Percentiles rank a stretch among this genome's conserved stretches.
These are phyloP conservation scores for Apophysomyces variabilis DNA, from an alignment of 371 early-diverging fungal species.

Conservation along the genomic window DNA sequence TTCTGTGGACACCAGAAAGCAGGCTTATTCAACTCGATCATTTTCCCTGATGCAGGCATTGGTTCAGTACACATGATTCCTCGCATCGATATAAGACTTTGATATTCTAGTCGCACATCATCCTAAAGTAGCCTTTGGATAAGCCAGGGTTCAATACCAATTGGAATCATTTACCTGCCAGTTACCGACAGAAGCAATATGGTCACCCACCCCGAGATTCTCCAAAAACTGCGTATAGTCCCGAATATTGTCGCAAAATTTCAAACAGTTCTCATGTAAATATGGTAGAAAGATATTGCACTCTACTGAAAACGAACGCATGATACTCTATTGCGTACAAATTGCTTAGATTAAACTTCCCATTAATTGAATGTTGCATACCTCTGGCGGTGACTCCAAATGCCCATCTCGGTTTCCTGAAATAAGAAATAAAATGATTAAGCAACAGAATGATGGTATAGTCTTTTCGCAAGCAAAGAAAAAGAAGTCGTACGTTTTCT, in stretches of 20 bases:
- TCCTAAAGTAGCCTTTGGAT: constrained; percentile 13
- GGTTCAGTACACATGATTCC: constrained; percentile 29
- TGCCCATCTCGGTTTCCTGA: constrained; percentile 19
- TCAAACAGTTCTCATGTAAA: constrained; percentile 32
- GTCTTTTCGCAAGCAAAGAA: too few species aligned
- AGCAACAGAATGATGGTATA: too few species aligned
- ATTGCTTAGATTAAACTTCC: neutral
- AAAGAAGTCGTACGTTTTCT: constrained; percentile 30
- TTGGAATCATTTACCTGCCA: constrained; percentile 24
- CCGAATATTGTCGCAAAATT: constrained; percentile 27
- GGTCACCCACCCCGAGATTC: constrained; percentile 31
- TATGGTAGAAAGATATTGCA: constrained; percentile 28
- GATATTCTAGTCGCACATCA: constrained; percentile 15
- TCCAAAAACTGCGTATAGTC: constrained; percentile 18
- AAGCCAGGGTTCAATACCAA: neutral
- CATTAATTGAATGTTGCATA: neutral
- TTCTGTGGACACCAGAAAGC: neutral
- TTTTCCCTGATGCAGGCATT: neutral
- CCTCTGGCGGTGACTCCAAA: constrained; percentile 38
- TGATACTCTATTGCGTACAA: constrained; percentile 20
- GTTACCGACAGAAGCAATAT: constrained; percentile 25
- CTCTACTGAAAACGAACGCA: constrained; percentile 25
- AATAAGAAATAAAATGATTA: neutral
- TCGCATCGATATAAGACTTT: constrained; percentile 24
- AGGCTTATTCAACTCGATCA: constrained; percentile 3